A percentile compares a stretch with the other conserved stretches of the same genome.
Evolutionary conservation across 306 rosid species (phyloP).

Genomic region (Alnus rubra): DNA sequence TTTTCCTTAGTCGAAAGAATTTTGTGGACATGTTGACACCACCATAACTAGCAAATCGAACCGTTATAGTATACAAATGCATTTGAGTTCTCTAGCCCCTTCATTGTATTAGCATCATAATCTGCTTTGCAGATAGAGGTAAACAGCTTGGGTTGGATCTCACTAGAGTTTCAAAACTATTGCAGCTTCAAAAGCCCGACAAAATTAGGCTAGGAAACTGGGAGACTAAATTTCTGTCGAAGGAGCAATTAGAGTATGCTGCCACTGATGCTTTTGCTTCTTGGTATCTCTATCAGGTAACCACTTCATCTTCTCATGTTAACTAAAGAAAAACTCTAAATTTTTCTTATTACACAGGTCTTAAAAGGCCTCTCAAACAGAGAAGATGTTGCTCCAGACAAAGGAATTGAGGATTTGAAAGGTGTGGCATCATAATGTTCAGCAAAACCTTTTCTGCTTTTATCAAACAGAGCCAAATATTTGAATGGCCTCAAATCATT

Average conservation of each 20-base stretch:
- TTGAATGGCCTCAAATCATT: no score
- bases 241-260: constrained; percentile 75
- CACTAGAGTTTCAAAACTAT: neutral
- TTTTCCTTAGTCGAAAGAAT: neutral
- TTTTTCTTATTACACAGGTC: constrained; percentile 43
- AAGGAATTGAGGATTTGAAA: constrained; percentile 20
- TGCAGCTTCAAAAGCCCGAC: constrained; percentile 74
- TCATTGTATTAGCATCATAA: neutral
- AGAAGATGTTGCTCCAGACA: constrained; percentile 23
- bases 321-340: neutral
- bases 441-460: neutral
- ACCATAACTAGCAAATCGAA: neutral
- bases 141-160: neutral
- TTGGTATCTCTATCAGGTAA: constrained; percentile 81
- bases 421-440: constrained; percentile 24
- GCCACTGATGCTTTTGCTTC: constrained; percentile 91
- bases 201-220: constrained; percentile 77
- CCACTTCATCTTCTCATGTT: neutral
- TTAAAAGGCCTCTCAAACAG: constrained; percentile 55
- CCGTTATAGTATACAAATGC: neutral
- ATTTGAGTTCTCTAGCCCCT: neutral
- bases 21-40: neutral
- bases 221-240: constrained; percentile 63
- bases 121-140: neutral
- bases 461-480: neutral